Evolutionary conservation across 768 basidiomycete species (phyloP), one percentile per base, ranked within the genome.

Genomic region (Xerocomus brunneocitrinus): DNA sequence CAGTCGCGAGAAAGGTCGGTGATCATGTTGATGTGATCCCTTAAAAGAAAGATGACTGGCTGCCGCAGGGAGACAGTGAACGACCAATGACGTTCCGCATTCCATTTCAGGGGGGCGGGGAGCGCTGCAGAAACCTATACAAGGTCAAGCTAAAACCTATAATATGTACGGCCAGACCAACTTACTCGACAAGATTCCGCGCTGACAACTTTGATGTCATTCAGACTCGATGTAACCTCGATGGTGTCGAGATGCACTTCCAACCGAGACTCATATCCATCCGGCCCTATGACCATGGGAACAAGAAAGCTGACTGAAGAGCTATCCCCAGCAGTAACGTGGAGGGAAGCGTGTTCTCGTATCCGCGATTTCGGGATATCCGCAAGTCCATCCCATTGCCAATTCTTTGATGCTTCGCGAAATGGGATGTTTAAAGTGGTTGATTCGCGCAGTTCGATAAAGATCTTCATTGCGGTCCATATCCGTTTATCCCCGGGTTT

Each of bases 21-120:
- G 62, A 98, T 81, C 79, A 98, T 90, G 62, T 92, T 95, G 71
- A 94, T 83, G 64, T 98, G 95, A 65, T 98, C 95, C 40, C 93
- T 83, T 10, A 98, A 76, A 19, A 97, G 75, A 64, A 83, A 89
- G 34, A 95, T 75, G 1, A 80, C 71, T 2, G 95, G 87, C 48
- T 83, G 82, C 8, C 82, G 79, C 25, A 98, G 72, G 10, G 79
- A 81, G 42, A 93, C 67, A n/a, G 81, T 74, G 64, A 93, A 80
- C 0, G 75, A 73, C 95, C 95, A 98, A 58, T 78, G 81, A 25
- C 94, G 82, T 59, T 81, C 76, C 0, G 73, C 83, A 55, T 94
- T 82, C 95, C 95, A 98, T 47, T 73, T 75, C 8, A 95, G 72
- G 2, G 94, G 92, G 0, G 85, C 76, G 14, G 92, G 93, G 57